Conservation (phyloP, 768 basidiomycete species). For the Lactifluus hygrophoroides region DNA sequence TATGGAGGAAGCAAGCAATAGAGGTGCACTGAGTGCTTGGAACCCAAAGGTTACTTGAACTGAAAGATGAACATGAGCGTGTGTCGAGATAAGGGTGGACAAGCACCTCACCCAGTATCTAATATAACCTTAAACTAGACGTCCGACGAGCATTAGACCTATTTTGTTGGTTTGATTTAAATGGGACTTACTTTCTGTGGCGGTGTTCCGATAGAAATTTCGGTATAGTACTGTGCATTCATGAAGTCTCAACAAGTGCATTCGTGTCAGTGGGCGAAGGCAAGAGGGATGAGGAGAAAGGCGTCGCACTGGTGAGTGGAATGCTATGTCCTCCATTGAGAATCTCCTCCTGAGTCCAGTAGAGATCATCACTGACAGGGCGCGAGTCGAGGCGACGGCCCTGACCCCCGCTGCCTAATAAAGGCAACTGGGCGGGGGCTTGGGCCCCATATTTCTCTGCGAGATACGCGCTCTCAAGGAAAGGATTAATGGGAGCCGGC, state of each 20-base stretch:
- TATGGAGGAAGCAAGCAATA: constrained; percentile 89
- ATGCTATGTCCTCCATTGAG: constrained; percentile 73
- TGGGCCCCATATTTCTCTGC: constrained; percentile 85
- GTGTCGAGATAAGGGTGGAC: not conserved
- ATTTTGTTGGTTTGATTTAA: not conserved
- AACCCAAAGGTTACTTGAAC: constrained; percentile 92
- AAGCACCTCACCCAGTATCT: constrained; percentile 66
- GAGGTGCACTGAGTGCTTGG: constrained; percentile 74
- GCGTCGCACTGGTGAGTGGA: constrained; percentile 73
- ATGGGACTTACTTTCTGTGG: constrained; percentile 57
- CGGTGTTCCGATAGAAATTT: constrained; percentile 77
- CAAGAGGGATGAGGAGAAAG: not conserved
- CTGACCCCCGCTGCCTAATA: constrained; percentile 66
- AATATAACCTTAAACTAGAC: constrained; percentile 85
- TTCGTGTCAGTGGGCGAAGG: constrained; percentile 7
- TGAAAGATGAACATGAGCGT: constrained; percentile 25
- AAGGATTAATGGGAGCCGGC: constrained; percentile 48
- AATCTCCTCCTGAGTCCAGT: constrained; percentile 73
- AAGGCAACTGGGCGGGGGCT: constrained; percentile 43
- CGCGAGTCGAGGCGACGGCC: constrained; percentile 52
- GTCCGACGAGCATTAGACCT: not conserved
- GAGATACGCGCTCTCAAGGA: constrained; percentile 74
- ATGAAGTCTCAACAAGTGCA: constrained; percentile 63
- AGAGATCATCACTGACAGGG: constrained; percentile 43
- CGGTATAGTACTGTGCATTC: constrained; percentile 96